A percentile compares a stretch with the other conserved stretches of the same genome.
Evolutionary conservation across 2,329 filamentous ascomycete species (phyloP).

Genomic region (Elsinoe arachidis): DNA sequence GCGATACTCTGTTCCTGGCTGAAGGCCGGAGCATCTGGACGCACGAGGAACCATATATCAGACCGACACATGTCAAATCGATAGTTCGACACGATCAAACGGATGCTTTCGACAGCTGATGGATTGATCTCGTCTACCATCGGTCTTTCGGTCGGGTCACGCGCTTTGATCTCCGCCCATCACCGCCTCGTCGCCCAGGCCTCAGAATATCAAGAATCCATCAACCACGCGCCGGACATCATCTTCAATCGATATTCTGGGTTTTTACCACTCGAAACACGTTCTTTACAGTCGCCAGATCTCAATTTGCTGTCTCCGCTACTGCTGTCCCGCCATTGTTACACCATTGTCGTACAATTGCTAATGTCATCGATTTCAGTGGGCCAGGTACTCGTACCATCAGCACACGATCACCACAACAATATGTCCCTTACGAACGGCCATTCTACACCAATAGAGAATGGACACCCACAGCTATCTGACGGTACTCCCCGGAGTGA

Average conservation of each 20-base stretch:
- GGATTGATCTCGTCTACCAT: background rate
- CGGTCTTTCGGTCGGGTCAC: background rate
- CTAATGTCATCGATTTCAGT: slow-evolving; percentile 40
- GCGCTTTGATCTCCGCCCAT: background rate
- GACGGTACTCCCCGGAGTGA: slow-evolving; percentile 53
- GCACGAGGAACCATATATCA: background rate
- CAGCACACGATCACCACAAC: slow-evolving; percentile 43
- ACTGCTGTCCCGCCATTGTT: background rate
- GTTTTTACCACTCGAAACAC: background rate
- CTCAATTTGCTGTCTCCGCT: background rate
- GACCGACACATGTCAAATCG: background rate
- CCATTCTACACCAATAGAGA: slow-evolving; percentile 49
- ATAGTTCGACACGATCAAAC: background rate
- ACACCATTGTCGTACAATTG: slow-evolving; percentile 20
- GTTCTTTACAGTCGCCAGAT: background rate
- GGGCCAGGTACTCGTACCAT: slow-evolving; percentile 55
- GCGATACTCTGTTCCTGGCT: background rate
- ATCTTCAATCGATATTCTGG: background rate
- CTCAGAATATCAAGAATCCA: slow-evolving; percentile 2
- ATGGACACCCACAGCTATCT: slow-evolving; percentile 36
- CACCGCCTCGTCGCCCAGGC: background rate
- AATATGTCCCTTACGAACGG: slow-evolving; percentile 58
- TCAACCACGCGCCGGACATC: background rate
- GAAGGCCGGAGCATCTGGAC: background rate
- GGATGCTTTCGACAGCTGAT: background rate